Evolutionary conservation across 1,139 yeast genomes (phyloP), one percentile per base, ranked within the genome.

Genomic region (Saccharomyces hybrid): DNA sequence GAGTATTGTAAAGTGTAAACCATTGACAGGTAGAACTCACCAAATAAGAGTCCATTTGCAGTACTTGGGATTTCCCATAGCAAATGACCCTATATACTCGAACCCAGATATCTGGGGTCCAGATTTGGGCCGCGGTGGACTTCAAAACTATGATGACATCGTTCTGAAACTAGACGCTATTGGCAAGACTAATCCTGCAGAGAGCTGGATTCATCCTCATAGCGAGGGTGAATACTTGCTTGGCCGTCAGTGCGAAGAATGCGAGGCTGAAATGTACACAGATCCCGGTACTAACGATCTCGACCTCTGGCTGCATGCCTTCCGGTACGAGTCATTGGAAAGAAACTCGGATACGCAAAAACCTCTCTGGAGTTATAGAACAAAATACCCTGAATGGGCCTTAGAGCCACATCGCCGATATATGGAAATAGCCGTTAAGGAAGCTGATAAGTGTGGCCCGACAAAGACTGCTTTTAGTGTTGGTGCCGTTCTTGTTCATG

Each of bases 11-110:
- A 78, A 83, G 55, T 90, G 97, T 69, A 78, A 75, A 57, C 99
- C 99, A 0, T 71, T 79, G 25, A 91, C 99, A 0, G 99, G 99
- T 0, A 77, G 99, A 64, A 88, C 97, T 0, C 99, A 93, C 69
- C 99, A 93, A 67, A 89, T 93, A 52, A 74, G 99, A 54, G 96
- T 93, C 0, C 99, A 93, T 72, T 72, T 93, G 54, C 97, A 91
- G 69, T 86, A 78, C 62, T 65, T 93, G 28, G 97, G 97, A 0
- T 81, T 80, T 63, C 97, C 99, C 0, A 91, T 93, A 52, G 96
- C 96, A 28, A 91, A 93, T 68, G 99, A 93, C 69, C 98, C 98
- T 0, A 78, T 91, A 0, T 93, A 93, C 61, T 82, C 88, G 1
- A 87, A 86, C 62, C 78, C 78, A 25, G 70, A 73, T 38, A 83